phyloP scores from a whole-genome alignment of 1,284 basidiomycete species.

The Pseudozyma pruni region DNA sequence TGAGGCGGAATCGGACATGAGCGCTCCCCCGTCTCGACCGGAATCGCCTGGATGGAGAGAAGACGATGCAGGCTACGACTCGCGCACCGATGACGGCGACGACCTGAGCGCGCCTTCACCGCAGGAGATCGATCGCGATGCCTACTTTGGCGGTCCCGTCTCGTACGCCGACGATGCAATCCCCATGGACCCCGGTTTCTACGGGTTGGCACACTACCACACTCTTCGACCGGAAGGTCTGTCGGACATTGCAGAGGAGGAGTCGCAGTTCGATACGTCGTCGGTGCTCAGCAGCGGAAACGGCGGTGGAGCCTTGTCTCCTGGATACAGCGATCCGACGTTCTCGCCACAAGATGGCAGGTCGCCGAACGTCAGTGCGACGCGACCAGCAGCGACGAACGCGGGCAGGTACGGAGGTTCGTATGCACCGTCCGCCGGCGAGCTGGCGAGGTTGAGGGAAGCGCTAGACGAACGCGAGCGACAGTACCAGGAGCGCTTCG shows the following conservation, averaged over 20 bases:
- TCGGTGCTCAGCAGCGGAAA: constrained; percentile 38
- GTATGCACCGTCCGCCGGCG: constrained; percentile 29
- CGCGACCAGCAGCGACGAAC: constrained; percentile 2
- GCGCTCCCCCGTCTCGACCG: constrained; percentile 23
- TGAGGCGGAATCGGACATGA: constrained; percentile 31
- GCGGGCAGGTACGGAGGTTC: constrained; percentile 13
- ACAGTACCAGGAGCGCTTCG: constrained; percentile 33
- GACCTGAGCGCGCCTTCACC: constrained; percentile 22
- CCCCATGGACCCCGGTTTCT: constrained; percentile 47
- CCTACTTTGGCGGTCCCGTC: constrained; percentile 24
- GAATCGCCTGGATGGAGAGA: constrained; percentile 23
- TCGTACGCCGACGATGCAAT: constrained; percentile 43
- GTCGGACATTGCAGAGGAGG: constrained; percentile 60
- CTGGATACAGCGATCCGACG: constrained; percentile 11
- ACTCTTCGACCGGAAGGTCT: constrained; percentile 52
- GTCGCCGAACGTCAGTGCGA: constrained; percentile 16
- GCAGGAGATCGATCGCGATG: constrained; percentile 26
- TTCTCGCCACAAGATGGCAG: constrained; percentile 20
- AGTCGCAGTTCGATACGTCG: constrained; percentile 38
- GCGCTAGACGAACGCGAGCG: constrained; percentile 44
- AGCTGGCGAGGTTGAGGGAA: constrained; percentile 41
- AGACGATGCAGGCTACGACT: constrained; percentile 13
- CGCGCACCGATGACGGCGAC: constrained; percentile 16
- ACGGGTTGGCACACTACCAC: constrained; percentile 50
- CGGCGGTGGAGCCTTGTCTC: constrained; percentile 15